A percentile compares a stretch with the other conserved stretches of the same genome.
phyloP scores from a whole-genome alignment of 164 flowering plant genomes.

The Nymphaea thermarum region DNA sequence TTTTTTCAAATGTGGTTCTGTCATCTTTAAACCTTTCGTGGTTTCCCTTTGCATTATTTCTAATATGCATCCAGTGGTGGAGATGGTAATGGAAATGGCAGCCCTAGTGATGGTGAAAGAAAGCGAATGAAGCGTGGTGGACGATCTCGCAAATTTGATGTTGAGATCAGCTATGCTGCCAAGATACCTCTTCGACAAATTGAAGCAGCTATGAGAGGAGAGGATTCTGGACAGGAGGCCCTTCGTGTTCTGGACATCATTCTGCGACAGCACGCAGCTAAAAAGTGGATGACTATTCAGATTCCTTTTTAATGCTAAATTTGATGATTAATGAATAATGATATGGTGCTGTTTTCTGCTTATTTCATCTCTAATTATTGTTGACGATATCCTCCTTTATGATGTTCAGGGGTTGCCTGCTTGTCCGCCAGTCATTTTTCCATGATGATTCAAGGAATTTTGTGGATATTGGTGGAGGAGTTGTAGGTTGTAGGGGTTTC shows the following conservation, averaged over 20 bases:
- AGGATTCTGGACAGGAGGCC: constrained; percentile 86
- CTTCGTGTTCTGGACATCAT: constrained; percentile 81
- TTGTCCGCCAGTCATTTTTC: constrained; percentile 85
- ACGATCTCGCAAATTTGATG: constrained; percentile 59
- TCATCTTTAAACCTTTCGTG: not conserved
- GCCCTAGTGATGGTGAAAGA: constrained; percentile 47
- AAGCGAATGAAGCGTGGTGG: constrained; percentile 55
- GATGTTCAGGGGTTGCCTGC: constrained; percentile 70
- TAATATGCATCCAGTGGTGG: not conserved
- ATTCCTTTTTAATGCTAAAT: not conserved
- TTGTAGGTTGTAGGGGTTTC: constrained; percentile 78
- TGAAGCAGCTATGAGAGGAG: constrained; percentile 67
- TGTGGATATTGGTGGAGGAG: constrained; percentile 75
- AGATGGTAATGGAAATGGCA: constrained; percentile 7
- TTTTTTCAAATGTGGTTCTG: not conserved
- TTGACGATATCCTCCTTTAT: not conserved
- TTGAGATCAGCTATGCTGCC: constrained; percentile 80
- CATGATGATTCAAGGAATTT: constrained; percentile 57
- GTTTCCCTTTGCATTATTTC: not conserved
- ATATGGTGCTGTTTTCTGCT: not conserved
- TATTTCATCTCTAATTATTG: not conserved
- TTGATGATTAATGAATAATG: not conserved
- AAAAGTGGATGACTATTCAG: constrained; percentile 37
- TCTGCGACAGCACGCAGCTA: constrained; percentile 87
- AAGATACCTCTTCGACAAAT: constrained; percentile 87